Evolutionary conservation across 306 rosid genomes (phyloP).

Genomic region (Luffa acutangula): DNA sequence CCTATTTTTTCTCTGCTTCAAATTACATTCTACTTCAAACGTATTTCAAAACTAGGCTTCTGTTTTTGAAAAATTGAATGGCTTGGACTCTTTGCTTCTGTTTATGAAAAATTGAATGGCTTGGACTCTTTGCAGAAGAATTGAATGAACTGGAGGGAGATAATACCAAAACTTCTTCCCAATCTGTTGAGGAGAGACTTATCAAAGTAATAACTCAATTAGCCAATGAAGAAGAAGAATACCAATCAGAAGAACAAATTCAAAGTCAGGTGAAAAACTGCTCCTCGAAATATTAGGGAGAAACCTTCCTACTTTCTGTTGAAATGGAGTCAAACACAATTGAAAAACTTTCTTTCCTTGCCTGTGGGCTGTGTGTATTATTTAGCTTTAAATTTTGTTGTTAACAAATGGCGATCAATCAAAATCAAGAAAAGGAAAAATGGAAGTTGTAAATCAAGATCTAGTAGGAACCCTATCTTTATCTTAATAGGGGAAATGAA

Average conservation of each 20-base stretch:
- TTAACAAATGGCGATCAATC: not conserved
- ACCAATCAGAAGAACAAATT: constrained; percentile 29
- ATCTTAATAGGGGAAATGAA: not conserved
- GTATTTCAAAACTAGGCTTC: not conserved
- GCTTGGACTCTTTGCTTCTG: constrained; percentile 16
- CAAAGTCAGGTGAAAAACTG: constrained; percentile 35
- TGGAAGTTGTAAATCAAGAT: not conserved
- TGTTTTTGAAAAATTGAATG: not conserved
- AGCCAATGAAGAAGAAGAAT: constrained; percentile 41
- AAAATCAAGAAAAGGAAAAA: constrained; percentile 1
- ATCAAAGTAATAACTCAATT: constrained; percentile 28
- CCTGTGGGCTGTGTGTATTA: not conserved
- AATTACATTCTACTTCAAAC: not conserved
- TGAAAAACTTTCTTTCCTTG: not conserved
- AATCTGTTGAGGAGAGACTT: constrained; percentile 36
- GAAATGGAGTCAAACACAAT: not conserved
- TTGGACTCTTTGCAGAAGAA: constrained; percentile 27
- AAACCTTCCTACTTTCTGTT: not conserved
- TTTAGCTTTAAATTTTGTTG: not conserved
- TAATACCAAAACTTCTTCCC: constrained; percentile 23
- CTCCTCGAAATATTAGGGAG: not conserved
- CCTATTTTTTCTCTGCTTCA: not conserved
- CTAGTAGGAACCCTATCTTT: not conserved
- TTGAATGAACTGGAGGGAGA: constrained; percentile 18
- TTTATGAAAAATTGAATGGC: not conserved